Evolutionary conservation across 352 stramenopile species (phyloP).

Genomic region (Phytopythium aichiense): DNA sequence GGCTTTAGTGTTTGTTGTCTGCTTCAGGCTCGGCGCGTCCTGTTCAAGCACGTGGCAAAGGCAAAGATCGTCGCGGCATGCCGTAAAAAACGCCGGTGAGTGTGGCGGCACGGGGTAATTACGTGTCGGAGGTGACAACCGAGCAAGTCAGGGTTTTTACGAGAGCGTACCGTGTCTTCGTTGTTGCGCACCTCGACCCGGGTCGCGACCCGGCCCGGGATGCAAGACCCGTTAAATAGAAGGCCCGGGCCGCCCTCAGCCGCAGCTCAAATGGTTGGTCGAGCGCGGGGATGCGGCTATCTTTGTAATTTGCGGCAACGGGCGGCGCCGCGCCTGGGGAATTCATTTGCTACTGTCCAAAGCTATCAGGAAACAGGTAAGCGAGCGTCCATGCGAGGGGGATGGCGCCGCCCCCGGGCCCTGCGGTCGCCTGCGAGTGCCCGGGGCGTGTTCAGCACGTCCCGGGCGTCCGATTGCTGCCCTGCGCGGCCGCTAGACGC

Average conservation of each 20-base stretch:
- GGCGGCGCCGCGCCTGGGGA: constrained; percentile 11
- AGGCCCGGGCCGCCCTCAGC: neutral
- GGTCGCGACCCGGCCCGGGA: neutral
- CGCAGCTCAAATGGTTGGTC: constrained; percentile 57
- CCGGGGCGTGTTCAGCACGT: neutral
- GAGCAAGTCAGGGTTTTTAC: neutral
- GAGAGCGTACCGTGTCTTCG: neutral
- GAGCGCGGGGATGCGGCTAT: constrained; percentile 23
- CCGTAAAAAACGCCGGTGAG: neutral
- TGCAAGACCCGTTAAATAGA: neutral
- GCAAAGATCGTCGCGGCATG: constrained; percentile 1
- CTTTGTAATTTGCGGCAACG: constrained; percentile 33
- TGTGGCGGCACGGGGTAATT: neutral
- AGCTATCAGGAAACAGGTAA: constrained; percentile 85
- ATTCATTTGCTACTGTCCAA: constrained; percentile 86
- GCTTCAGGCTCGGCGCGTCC: neutral
- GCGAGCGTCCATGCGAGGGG: constrained; percentile 7
- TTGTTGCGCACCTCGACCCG: neutral
- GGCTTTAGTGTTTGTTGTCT: too few species aligned
- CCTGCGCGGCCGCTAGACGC: neutral
- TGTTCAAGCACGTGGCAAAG: constrained; percentile 8
- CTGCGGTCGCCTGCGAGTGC: neutral
- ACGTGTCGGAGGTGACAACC: neutral
- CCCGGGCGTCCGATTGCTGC: neutral
- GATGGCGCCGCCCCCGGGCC: neutral